Conservation (phyloP, 176 grass and related monocot genomes). For the Carex cristatella region DNA sequence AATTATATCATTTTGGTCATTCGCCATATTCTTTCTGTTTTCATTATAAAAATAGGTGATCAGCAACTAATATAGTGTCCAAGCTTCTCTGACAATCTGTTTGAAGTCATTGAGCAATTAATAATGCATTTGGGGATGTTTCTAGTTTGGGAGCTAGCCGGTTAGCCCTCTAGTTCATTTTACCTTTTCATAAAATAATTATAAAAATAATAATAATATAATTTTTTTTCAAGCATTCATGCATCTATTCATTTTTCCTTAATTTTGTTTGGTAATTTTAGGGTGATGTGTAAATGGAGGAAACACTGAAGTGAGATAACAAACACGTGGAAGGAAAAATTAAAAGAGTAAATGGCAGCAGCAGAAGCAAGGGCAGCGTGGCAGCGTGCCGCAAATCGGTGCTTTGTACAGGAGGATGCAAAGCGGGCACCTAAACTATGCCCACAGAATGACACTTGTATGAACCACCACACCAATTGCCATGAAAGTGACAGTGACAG, state of each 20-base stretch:
- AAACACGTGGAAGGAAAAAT: neutral
- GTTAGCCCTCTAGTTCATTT: neutral
- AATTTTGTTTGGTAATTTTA: neutral
- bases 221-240: neutral
- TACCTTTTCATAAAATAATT: neutral
- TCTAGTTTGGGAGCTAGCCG: neutral
- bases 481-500: conserved; percentile 18
- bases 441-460: neutral
- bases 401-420: conserved; percentile 80
- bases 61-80: neutral
- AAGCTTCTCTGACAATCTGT: neutral
- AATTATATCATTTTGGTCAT: neutral
- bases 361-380: conserved; percentile 90
- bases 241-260: neutral
- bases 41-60: neutral
- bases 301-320: neutral
- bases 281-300: neutral
- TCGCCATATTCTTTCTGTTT: neutral
- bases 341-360: conserved; percentile 51
- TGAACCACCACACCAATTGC: neutral
- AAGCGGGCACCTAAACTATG: conserved; percentile 87
- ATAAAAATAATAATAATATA: neutral
- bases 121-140: neutral
- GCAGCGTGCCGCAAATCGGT: conserved; percentile 83
- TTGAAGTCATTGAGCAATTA: neutral